Conservation (phyloP, 116 monocot genomes). For the Phalaenopsis hybrid region DNA sequence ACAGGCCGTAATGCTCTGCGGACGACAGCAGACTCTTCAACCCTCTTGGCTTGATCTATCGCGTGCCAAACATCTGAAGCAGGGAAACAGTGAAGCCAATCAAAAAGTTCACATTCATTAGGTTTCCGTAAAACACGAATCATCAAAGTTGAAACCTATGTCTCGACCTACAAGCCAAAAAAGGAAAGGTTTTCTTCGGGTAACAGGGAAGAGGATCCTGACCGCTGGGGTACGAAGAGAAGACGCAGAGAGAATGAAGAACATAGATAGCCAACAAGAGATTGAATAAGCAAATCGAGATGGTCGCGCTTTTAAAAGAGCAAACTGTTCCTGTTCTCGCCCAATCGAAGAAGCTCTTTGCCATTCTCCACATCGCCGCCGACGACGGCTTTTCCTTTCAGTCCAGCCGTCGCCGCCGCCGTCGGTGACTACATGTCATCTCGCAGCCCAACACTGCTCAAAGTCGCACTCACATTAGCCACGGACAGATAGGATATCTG, state of each 20-base stretch:
- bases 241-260: constrained; percentile 29
- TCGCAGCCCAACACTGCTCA: not conserved
- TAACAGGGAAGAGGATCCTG: not conserved
- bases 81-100: constrained; percentile 1
- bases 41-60: constrained; percentile 43
- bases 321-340: constrained; percentile 14
- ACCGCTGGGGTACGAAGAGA: constrained; percentile 7
- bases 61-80: constrained; percentile 17
- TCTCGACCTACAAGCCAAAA: not conserved
- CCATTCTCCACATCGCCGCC: constrained; percentile 19
- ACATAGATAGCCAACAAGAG: constrained; percentile 40
- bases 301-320: constrained; percentile 48
- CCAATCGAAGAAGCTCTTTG: constrained; percentile 18
- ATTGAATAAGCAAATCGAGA: constrained; percentile 52
- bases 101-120: not conserved
- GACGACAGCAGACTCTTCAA: constrained; percentile 51
- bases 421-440: not conserved
- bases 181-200: not conserved
- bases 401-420: not conserved
- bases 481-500: not conserved
- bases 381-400: not conserved
- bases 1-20: constrained; percentile 32
- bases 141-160: not conserved
- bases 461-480: not conserved
- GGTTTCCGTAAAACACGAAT: not conserved